These are phyloP conservation scores for Furcasterigmium sp. DNA, from an alignment of 2,329 filamentous ascomycete genomes.

Conservation along the genomic window DNA sequence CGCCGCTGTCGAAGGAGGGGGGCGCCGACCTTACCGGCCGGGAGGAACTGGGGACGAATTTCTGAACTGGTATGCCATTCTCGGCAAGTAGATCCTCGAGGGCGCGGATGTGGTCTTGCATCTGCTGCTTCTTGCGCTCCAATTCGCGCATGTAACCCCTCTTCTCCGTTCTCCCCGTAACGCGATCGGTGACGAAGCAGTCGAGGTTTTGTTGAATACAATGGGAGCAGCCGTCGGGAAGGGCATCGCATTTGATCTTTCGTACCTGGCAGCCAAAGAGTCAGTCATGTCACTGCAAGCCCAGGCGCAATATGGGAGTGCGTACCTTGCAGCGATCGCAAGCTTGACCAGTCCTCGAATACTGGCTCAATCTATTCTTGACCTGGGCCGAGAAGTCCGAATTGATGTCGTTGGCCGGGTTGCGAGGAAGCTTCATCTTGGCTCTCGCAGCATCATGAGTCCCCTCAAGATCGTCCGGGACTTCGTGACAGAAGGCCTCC, in stretches of 20 bases:
- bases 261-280: conserved; percentile 49
- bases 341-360: conserved; percentile 70
- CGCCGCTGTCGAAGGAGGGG: conserved; percentile 11
- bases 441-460: conserved; percentile 3
- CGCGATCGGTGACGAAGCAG: conserved; percentile 82
- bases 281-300: background rate
- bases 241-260: conserved; percentile 82
- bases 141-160: conserved; percentile 74
- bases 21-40: background rate
- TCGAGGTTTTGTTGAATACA: conserved; percentile 71
- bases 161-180: conserved; percentile 74
- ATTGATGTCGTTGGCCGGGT: conserved; percentile 32
- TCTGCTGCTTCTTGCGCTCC: conserved; percentile 64
- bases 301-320: conserved; percentile 5
- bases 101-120: conserved; percentile 62
- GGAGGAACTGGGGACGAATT: conserved; percentile 17
- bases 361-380: conserved; percentile 49
- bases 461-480: background rate
- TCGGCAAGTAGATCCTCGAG: conserved; percentile 62
- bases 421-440: conserved; percentile 44
- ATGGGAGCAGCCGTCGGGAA: conserved; percentile 75
- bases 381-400: conserved; percentile 52
- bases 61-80: conserved; percentile 54
- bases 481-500: background rate
- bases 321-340: conserved; percentile 83